phyloP scores from a whole-genome alignment of 192 early-diverging fungal species.

The Endogone sp. region DNA sequence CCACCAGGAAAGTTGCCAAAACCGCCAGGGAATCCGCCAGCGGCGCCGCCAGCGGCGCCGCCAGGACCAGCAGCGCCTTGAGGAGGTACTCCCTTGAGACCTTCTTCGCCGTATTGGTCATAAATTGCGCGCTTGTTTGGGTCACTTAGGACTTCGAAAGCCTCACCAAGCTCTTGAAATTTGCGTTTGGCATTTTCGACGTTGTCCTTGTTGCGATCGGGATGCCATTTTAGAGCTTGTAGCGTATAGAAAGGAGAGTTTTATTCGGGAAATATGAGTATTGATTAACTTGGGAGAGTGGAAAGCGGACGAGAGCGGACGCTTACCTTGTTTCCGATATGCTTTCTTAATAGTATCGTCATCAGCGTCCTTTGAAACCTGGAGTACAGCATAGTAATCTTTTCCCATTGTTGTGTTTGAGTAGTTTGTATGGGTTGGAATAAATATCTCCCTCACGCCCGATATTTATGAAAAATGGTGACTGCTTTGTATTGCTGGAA shows the following conservation, averaged over 20 bases:
- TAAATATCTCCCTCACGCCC: too few species aligned
- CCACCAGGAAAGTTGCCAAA: constrained; percentile 56
- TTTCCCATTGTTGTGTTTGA: constrained; percentile 85
- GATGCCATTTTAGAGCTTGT: constrained; percentile 76
- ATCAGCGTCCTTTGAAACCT: constrained; percentile 65
- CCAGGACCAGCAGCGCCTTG: constrained; percentile 45
- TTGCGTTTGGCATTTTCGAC: constrained; percentile 66
- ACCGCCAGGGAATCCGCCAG: constrained; percentile 55
- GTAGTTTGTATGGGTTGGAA: too few species aligned
- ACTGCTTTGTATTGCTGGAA: too few species aligned
- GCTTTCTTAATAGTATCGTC: constrained; percentile 82
- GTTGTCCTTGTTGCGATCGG: constrained; percentile 63
- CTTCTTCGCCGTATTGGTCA: constrained; percentile 95
- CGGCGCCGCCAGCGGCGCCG: constrained; percentile 46
- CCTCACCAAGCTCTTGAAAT: constrained; percentile 98
- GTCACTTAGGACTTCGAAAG: constrained; percentile 95
- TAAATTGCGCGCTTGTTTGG: constrained; percentile 90
- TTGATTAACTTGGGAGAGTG: too few species aligned
- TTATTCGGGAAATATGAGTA: too few species aligned
- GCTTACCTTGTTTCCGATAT: constrained; percentile 57
- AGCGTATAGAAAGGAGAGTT: constrained; percentile 11
- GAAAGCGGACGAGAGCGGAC: too few species aligned
- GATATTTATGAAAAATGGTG: too few species aligned
- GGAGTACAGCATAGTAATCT: constrained; percentile 95
- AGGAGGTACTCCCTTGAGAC: constrained; percentile 75